Conservation (phyloP, 2,329 filamentous ascomycete genomes). For the Hypoxylon sp. region DNA sequence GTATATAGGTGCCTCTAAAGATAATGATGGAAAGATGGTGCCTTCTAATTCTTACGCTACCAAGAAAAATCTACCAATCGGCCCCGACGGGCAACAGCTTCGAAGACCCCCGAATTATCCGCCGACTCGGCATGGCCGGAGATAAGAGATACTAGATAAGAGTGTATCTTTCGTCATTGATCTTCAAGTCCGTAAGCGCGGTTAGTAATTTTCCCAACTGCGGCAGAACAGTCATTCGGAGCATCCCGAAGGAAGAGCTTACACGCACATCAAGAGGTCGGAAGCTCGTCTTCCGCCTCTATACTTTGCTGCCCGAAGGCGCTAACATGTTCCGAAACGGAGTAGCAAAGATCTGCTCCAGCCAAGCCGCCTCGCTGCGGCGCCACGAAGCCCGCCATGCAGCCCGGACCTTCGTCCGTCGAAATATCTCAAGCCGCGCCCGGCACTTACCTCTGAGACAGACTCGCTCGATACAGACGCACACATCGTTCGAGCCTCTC, state of each 20-base stretch:
- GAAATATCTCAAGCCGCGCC: constrained; percentile 6
- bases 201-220: constrained; percentile 16
- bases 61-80: constrained; percentile 1
- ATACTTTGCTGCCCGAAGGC: constrained; percentile 16
- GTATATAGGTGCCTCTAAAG: too few species aligned
- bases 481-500: constrained; percentile 71
- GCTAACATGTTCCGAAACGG: constrained; percentile 49
- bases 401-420: constrained; percentile 11
- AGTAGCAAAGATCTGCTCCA: constrained; percentile 44
- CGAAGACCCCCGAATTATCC: constrained; percentile 9
- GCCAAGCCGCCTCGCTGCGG: constrained; percentile 22
- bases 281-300: constrained; percentile 39
- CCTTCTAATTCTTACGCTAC: not conserved
- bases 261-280: constrained; percentile 27
- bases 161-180: constrained; percentile 40
- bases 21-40: not conserved
- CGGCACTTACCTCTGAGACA: constrained; percentile 6
- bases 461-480: constrained; percentile 44
- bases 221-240: not conserved
- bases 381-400: constrained; percentile 16
- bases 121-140: constrained; percentile 34
- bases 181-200: constrained; percentile 18
- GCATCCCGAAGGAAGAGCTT: not conserved
- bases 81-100: constrained; percentile 16
- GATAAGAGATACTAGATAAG: constrained; percentile 38